These are phyloP conservation scores for Aspergillus intermedius DNA, from an alignment of 2,329 filamentous ascomycete genomes.

Conservation along the genomic window DNA sequence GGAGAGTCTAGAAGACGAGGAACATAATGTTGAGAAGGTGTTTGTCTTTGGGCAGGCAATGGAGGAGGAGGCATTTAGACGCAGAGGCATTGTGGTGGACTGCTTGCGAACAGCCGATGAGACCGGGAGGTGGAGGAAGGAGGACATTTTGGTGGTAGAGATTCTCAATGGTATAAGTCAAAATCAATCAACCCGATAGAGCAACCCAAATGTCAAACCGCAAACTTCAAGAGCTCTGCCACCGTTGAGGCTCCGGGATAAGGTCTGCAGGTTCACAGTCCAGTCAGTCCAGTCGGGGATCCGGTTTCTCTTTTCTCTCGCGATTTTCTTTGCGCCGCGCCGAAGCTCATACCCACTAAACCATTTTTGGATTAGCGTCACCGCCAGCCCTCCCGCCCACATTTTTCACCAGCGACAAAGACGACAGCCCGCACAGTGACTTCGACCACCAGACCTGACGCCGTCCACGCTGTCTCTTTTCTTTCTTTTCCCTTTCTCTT, in stretches of 20 bases:
- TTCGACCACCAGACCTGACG: background rate
- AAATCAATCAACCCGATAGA: too few species aligned
- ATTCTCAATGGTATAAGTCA: too few species aligned
- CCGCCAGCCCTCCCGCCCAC: constrained; percentile 25
- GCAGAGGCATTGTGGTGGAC: constrained; percentile 22
- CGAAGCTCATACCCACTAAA: constrained; percentile 17
- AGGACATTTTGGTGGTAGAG: constrained; percentile 19
- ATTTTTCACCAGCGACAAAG: constrained; percentile 25
- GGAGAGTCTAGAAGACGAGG: constrained; percentile 16
- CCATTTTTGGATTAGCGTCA: constrained; percentile 24
- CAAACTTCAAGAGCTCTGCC: too few species aligned
- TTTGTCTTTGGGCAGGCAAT: constrained; percentile 23
- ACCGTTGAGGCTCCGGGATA: background rate
- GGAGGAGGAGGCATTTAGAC: constrained; percentile 20
- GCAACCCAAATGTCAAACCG: too few species aligned
- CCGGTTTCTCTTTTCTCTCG: constrained; percentile 5
- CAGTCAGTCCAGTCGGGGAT: background rate
- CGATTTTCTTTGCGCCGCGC: constrained; percentile 18
- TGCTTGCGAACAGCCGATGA: constrained; percentile 31
- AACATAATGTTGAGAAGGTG: constrained; percentile 26
- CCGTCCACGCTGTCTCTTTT: constrained; percentile 13
- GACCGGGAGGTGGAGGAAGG: constrained; percentile 24
- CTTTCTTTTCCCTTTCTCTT: constrained; percentile 13
- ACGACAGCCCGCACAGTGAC: constrained; percentile 8
- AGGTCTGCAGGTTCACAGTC: background rate